Evolutionary conservation across 371 early-diverging fungal species (phyloP), one percentile per base, ranked within the genome.

Genomic region (Fennellomyces sp.): DNA sequence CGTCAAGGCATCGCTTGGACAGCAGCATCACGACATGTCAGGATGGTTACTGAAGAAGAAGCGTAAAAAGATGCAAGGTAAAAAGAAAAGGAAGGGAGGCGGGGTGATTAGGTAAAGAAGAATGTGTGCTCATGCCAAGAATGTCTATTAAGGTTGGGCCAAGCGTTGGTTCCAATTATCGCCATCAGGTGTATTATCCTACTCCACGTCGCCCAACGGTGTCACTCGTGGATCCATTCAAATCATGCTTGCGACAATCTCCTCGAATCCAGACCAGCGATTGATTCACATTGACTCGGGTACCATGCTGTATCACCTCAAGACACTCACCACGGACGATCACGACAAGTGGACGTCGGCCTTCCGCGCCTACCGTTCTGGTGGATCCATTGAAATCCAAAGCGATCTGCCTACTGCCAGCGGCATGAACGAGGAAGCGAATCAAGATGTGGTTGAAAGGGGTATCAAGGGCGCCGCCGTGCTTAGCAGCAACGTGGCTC

Each of bases 211-310:
- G 8, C 89, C 82, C 21, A 69, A 79, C 35, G 83, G 88, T 25
- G 76, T 86, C 27, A 84, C 87, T 38, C 88, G 95, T 12, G 94
- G 92, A 7, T 85, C 90, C 19, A 82, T 94, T 17, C 81, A 88
- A 45, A 78, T 92, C 27, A 69, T 69, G 38, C 73, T 80, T 30
- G 84, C 90, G 2, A 86, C 88, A 3, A 80, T 90, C 15, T 81
- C 88, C 2, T 80, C 87, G 15, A 79, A 78, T 53, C 73, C 72
- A 53, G 83, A 87, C 19, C 88, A 89, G 60, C 73, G 82, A 21
- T 68, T 88, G 41, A 90, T 95, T 58, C 90, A 91, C 60, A 88
- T 96, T 30, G 93, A 96, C 64, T 88, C 93, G 5, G 96, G 94
- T 39, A 81, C 88, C 11, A 83, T 76, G 61, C 72, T 92, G 21